A percentile compares a stretch with the other conserved stretches of the same genome.
phyloP scores from a whole-genome alignment of 192 early-diverging fungal genomes.

The Spizellomyces sp. region DNA sequence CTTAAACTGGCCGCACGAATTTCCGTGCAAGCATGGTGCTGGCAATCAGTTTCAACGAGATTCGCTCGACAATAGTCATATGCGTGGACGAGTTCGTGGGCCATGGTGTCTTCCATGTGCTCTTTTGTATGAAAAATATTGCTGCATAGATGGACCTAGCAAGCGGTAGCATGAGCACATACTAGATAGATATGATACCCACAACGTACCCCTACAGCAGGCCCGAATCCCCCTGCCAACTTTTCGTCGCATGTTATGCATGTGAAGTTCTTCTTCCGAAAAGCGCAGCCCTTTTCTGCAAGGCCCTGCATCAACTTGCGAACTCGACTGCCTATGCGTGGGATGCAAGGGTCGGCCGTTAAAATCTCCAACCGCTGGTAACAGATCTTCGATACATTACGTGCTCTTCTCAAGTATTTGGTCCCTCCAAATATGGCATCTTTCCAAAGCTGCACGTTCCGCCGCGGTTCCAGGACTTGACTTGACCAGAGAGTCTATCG shows the following conservation, averaged over 20 bases:
- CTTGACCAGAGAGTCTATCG: too few relatives aligned
- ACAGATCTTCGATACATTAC: constrained; percentile 7
- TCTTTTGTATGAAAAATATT: constrained; percentile 74
- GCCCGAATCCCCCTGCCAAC: constrained; percentile 80
- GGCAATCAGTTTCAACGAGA: constrained; percentile 39
- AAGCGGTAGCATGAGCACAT: not conserved
- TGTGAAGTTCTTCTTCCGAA: constrained; percentile 62
- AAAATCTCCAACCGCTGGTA: not conserved
- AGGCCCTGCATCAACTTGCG: constrained; percentile 80
- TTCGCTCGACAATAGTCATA: constrained; percentile 52
- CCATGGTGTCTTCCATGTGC: constrained; percentile 86
- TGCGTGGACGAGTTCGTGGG: constrained; percentile 77
- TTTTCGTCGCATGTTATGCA: constrained; percentile 78
- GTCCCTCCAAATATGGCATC: constrained; percentile 75
- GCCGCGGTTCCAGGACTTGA: too few relatives aligned
- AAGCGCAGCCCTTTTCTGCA: constrained; percentile 62
- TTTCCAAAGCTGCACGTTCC: too few relatives aligned
- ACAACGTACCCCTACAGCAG: constrained; percentile 55
- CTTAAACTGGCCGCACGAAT: constrained; percentile 50
- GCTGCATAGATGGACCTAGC: constrained; percentile 74
- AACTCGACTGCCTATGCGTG: constrained; percentile 63
- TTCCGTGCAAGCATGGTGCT: constrained; percentile 56
- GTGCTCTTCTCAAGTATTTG: constrained; percentile 62
- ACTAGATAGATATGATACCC: not conserved
- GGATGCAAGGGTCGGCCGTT: not conserved